These are phyloP conservation scores for Staphylotrichum tortipilum DNA, from an alignment of 495 filamentous ascomycete genomes.

Conservation along the genomic window DNA sequence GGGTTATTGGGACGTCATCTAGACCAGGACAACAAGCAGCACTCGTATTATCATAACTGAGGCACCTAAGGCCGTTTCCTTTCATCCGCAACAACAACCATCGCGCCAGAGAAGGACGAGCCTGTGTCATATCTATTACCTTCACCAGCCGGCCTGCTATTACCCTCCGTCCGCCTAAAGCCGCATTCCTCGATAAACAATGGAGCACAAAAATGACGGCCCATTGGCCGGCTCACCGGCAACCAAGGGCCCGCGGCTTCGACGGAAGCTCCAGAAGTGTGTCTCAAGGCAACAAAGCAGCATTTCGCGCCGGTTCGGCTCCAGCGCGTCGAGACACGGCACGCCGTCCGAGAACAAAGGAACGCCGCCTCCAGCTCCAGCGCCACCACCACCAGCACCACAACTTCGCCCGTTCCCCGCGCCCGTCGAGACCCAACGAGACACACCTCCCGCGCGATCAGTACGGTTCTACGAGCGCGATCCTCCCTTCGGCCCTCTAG, in stretches of 20 bases:
- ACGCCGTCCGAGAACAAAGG: no score
- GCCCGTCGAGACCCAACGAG: slow-evolving; percentile 24
- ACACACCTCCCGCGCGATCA: slow-evolving; percentile 26
- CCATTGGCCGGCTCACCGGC: slow-evolving; percentile 18
- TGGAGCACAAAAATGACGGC: slow-evolving; percentile 28
- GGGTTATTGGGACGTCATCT: no score
- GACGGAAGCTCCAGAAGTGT: slow-evolving; percentile 36
- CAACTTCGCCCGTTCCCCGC: neutral
- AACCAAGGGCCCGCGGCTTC: slow-evolving; percentile 28
- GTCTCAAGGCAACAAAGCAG: slow-evolving; percentile 25
- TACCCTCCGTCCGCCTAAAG: slow-evolving; percentile 16
- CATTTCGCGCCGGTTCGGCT: slow-evolving; percentile 14
- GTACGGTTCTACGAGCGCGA: slow-evolving; percentile 19
- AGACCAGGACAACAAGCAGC: no score
- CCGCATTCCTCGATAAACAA: slow-evolving; percentile 21
- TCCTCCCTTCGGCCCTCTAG: neutral
- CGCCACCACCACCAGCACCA: no score
- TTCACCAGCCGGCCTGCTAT: slow-evolving; percentile 17
- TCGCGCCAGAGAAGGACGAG: neutral
- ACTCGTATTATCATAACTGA: no score
- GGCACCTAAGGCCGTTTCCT: no score
- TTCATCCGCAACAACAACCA: neutral
- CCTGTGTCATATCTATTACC: neutral
- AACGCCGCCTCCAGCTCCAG: no score
- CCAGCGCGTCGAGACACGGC: slow-evolving; percentile 12